Percentiles rank a stretch among this genome's conserved stretches.
Conservation (phyloP, 2,329 filamentous ascomycete species). For the Sporothrix dimorphospora region DNA sequence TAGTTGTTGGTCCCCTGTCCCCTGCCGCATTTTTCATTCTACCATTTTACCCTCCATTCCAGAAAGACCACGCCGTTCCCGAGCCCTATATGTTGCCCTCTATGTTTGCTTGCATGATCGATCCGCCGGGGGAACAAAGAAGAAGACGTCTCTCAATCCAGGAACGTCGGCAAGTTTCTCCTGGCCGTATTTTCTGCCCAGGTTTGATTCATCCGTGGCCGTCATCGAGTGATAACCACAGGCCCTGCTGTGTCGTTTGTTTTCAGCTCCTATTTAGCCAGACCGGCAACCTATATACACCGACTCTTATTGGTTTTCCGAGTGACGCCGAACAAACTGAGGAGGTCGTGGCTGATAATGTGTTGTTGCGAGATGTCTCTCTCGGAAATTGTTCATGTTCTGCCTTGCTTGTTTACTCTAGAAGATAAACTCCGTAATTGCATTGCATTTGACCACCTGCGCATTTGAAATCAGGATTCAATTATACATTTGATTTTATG, state of each 20-base stretch:
- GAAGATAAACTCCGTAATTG: background rate
- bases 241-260: no score
- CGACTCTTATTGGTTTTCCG: background rate
- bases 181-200: no score
- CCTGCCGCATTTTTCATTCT: background rate
- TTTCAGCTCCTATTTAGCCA: background rate
- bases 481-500: background rate
- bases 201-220: no score
- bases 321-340: background rate
- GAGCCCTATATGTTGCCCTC: background rate
- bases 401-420: background rate
- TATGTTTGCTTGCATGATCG: background rate
- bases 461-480: background rate
- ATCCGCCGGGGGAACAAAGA: background rate
- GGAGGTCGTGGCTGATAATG: no score
- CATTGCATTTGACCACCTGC: background rate
- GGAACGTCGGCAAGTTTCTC: constrained; percentile 19
- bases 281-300: background rate
- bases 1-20: no score
- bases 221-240: no score
- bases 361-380: no score
- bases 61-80: background rate
- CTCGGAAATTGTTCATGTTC: background rate
- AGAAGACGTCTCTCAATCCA: background rate
- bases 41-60: background rate